Percentiles rank a stretch among this genome's conserved stretches.
Conservation (phyloP, 805 yeast species). For the Millerago galiae region DNA sequence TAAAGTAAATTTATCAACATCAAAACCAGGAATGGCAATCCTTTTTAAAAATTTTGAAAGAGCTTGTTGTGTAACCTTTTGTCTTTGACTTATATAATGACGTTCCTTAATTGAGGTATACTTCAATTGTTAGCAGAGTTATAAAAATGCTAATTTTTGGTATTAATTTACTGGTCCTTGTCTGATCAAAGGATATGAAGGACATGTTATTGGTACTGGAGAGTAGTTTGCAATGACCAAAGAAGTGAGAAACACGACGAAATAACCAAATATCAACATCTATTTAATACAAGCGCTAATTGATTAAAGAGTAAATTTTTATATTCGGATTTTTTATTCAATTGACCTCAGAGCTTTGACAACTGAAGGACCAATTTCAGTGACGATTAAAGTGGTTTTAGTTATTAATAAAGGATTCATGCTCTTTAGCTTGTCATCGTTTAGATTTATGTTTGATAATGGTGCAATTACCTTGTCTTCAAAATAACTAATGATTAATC, state of each 20-base stretch:
- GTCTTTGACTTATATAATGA: conserved; percentile 27
- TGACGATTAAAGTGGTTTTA: conserved; percentile 52
- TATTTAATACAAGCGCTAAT: not conserved
- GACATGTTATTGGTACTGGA: conserved; percentile 10
- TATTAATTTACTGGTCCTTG: conserved; percentile 7
- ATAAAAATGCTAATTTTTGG: not conserved
- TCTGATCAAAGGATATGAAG: conserved; percentile 7
- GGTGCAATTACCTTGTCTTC: conserved; percentile 68
- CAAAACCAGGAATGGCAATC: conserved; percentile 29
- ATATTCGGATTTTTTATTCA: not conserved
- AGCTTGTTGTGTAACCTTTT: conserved; percentile 25
- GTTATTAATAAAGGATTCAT: conserved; percentile 40
- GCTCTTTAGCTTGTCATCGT: conserved; percentile 47
- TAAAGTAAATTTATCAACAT: conserved; percentile 22
- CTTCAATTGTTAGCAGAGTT: not conserved
- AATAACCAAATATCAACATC: not conserved
- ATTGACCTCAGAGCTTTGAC: conserved; percentile 25
- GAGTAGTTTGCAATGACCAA: conserved; percentile 3
- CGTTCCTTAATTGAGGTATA: conserved; percentile 11
- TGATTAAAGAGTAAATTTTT: not conserved
- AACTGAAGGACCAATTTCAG: conserved; percentile 57
- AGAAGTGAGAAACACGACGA: not conserved
- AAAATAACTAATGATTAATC: conserved; percentile 67
- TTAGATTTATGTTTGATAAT: conserved; percentile 59
- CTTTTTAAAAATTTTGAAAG: conserved; percentile 26